Base-by-base conservation (phyloP, 495 filamentous ascomycete genomes). In the Thozetella sp. region DNA sequence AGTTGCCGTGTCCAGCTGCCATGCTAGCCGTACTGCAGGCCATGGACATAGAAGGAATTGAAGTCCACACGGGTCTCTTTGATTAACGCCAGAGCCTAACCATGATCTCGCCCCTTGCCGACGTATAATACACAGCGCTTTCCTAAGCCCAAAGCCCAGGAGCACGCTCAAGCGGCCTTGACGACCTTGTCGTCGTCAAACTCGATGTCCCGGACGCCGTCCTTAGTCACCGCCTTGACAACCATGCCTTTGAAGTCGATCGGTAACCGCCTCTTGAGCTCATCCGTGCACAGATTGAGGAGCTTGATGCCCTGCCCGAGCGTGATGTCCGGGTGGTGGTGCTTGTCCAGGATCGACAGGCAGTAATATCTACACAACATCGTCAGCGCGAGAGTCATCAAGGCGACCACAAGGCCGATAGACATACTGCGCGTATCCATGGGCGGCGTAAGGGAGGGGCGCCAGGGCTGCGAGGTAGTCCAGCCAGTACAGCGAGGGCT, bases 241-340 rank as follows among this genome's bases (percentile, higher is more conserved):
- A 88, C 68, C 74, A 95, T 86, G 17, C 95, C 95, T 81, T 98
- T 99, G 85, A 97, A 99, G 75, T 99, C 95, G 75, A 98, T 90
- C 60, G 95, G 95, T 82, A 98, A 84, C 77, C 93, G 81, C 67
- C 96, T 86, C 85, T 97, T 96, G 69, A 97, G 82, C 83, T 99
- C 95, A 71, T 98, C 93, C 64, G 91, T 92, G 76, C 95, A 99
- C 88, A 97, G 90, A 64, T 83, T 84, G 63, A 99, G 80, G 48
- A 99, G 84, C 80, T 97, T 92, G 72, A 96, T 80, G 50, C 95
- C 95, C 75, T 93, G 84, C 52, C 92, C 93, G 22, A 94, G 83
- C 55, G 81, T 76, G 73, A 98, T 97, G 71, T 97, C 86, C 34
- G 95, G 94, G 62, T 98, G 90, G 71, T 99, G 95, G 66, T 98